Conservation (phyloP, 2,329 filamentous ascomycete species). For the Didymella pomorum region DNA sequence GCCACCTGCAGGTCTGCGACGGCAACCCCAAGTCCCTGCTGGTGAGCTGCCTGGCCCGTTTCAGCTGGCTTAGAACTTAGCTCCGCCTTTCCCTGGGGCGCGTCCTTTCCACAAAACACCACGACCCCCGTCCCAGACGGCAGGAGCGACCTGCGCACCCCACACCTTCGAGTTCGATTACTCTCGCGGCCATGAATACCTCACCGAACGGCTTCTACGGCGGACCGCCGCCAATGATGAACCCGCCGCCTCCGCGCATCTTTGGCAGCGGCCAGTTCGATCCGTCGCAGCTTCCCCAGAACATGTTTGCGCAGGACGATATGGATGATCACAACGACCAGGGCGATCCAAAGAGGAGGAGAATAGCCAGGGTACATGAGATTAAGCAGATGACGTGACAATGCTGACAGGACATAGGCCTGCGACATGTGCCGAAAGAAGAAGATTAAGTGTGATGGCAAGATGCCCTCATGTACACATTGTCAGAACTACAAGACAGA, state of each 20-base stretch:
- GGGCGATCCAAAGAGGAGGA: conserved; percentile 81
- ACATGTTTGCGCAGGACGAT: conserved; percentile 59
- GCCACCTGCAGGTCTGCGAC: conserved; percentile 41
- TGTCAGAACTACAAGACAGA: conserved; percentile 98
- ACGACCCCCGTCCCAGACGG: conserved; percentile 22
- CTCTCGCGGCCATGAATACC: conserved; percentile 41
- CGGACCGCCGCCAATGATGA: conserved; percentile 50
- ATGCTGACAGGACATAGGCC: conserved; percentile 63
- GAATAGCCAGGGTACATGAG: conserved; percentile 78
- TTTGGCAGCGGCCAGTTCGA: conserved; percentile 50
- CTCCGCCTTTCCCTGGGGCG: conserved; percentile 23
- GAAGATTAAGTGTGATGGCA: conserved; percentile 98
- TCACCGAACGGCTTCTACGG: conserved; percentile 46
- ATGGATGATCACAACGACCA: conserved; percentile 64
- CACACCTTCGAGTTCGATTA: conserved; percentile 2
- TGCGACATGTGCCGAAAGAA: conserved; percentile 97
- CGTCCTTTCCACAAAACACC: conserved; percentile 37
- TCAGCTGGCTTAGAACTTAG: conserved; percentile 36
- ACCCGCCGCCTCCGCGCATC: conserved; percentile 50
- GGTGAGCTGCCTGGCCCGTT: conserved; percentile 39
- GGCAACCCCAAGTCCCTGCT: conserved; percentile 29
- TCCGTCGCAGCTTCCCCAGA: conserved; percentile 48
- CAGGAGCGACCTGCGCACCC: conserved; percentile 22
- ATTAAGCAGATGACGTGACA: conserved; percentile 12
- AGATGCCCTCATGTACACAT: conserved; percentile 92